Evolutionary conservation across 1,284 basidiomycete genomes (phyloP), one percentile per base, ranked within the genome.

Genomic region (Pseudozyma flocculosa): DNA sequence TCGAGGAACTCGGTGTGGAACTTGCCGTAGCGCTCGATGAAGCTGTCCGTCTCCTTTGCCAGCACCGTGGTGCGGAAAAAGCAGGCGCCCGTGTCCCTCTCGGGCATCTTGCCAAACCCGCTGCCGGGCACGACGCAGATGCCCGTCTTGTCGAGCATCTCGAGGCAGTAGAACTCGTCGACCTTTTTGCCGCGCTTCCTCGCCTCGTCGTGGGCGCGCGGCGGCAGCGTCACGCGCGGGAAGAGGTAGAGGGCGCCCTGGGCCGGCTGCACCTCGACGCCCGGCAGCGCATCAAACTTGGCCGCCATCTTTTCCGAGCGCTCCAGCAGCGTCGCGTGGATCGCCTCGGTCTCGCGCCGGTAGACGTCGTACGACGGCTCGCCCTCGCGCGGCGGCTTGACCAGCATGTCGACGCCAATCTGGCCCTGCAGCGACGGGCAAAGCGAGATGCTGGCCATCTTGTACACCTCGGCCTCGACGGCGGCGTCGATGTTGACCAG

Each of bases 201-300:
- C 2, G 73, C 75, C 2, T 47, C 61, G 30, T 76, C 68, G 39
- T 70, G 55, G 5, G 70, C 75, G 22, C 53, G 53, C 15, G 54
- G 48, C 0, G 73, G 85, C 37, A 93, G 82, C 23, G 84, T 81
- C 57, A 93, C 84, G 60, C 82, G 82, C 17, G 90, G 91, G 82
- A 88, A 92, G 40, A 93, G 82, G 79, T 93, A 93, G 73, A 93
- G 83, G 21, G 90, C 93, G 2, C 93, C 94, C 24, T 90, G 88
- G 2, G 75, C 73, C 19, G 71, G 67, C 14, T 68, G 58, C 5
- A 68, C 65, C 17, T 66, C 43, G 2, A 77, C 61, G 0, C 74
- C 74, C 1, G 56, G 57, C 8, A 77, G 50, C 48, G 67, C 32
- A 32, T 52, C 61, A 26, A 77, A 73, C 26, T 58, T 57, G 18